Evolutionary conservation across 176 grass and related monocot species (phyloP).

Genomic region (Zea luxurians): DNA sequence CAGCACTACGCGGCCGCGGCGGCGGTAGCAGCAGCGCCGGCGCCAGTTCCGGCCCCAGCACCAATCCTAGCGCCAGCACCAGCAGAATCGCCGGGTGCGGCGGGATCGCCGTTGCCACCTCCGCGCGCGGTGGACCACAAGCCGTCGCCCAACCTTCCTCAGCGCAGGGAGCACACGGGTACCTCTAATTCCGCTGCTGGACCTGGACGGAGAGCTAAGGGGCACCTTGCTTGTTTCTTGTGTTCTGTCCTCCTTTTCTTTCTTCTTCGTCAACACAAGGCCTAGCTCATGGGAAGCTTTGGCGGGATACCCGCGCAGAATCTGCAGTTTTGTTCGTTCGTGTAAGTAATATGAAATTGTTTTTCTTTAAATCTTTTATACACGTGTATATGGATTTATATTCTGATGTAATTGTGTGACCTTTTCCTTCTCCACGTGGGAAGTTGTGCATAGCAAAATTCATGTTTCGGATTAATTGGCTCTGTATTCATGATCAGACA

Average conservation of each 20-base stretch:
- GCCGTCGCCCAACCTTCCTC: constrained; percentile 5
- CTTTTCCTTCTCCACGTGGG: background rate
- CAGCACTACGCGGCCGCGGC: constrained; percentile 25
- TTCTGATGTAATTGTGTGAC: constrained; percentile 20
- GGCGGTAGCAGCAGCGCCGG: background rate
- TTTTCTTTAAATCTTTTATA: constrained; percentile 14
- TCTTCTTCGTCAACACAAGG: background rate
- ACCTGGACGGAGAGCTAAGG: background rate
- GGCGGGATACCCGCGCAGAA: background rate
- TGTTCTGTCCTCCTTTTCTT: background rate
- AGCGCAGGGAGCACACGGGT: background rate
- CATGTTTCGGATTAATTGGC: background rate
- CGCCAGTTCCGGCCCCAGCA: background rate
- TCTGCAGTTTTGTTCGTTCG: constrained; percentile 20
- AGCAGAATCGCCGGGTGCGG: background rate
- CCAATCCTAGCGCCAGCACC: background rate
- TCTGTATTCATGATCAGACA: background rate
- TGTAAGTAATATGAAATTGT: constrained; percentile 13
- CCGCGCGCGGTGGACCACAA: background rate
- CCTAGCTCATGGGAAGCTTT: background rate
- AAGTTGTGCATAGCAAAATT: constrained; percentile 37
- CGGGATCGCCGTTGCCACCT: background rate
- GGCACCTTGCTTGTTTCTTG: background rate
- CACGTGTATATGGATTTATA: constrained; percentile 27
- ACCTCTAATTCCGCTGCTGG: background rate